Evolutionary conservation across 2,329 filamentous ascomycete species (phyloP).

Genomic region (Exserohilum turcica): DNA sequence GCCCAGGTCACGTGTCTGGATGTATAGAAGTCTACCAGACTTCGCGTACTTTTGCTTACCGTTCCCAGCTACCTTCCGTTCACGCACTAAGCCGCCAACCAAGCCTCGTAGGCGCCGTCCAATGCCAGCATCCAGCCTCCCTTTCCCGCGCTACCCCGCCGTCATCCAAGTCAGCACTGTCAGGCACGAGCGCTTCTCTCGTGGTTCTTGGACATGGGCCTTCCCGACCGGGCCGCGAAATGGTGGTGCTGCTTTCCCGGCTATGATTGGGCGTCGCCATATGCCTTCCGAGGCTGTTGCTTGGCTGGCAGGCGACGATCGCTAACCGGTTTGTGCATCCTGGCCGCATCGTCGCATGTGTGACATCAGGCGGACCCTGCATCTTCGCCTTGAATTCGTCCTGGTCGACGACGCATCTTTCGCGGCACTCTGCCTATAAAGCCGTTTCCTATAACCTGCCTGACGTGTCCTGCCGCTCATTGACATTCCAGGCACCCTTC

Average conservation of each 20-base stretch:
- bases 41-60: slow-evolving; percentile 9
- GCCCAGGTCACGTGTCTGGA: background rate
- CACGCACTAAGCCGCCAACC: slow-evolving; percentile 1
- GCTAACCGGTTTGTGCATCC: slow-evolving; percentile 25
- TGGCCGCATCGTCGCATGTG: slow-evolving; percentile 24
- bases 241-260: slow-evolving; percentile 22
- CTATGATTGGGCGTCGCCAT: slow-evolving; percentile 23
- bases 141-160: slow-evolving; percentile 1
- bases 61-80: slow-evolving; percentile 7
- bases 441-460: slow-evolving; percentile 11
- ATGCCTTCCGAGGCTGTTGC: slow-evolving; percentile 17
- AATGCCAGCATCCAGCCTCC: slow-evolving; percentile 10
- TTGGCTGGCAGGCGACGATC: slow-evolving; percentile 21
- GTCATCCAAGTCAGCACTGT: slow-evolving; percentile 6
- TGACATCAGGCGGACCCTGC: slow-evolving; percentile 42
- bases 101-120: background rate
- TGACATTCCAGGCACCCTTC: background rate
- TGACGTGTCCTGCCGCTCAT: slow-evolving; percentile 6
- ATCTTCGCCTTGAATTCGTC: slow-evolving; percentile 22
- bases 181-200: slow-evolving; percentile 26
- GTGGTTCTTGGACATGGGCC: slow-evolving; percentile 23
- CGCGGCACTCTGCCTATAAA: slow-evolving; percentile 24
- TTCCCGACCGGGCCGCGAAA: slow-evolving; percentile 13
- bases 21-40: background rate
- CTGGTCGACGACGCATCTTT: slow-evolving; percentile 8